Evolutionary conservation across 805 yeast genomes (phyloP), one percentile per base, ranked within the genome.

Genomic region (Torulaspora indica): DNA sequence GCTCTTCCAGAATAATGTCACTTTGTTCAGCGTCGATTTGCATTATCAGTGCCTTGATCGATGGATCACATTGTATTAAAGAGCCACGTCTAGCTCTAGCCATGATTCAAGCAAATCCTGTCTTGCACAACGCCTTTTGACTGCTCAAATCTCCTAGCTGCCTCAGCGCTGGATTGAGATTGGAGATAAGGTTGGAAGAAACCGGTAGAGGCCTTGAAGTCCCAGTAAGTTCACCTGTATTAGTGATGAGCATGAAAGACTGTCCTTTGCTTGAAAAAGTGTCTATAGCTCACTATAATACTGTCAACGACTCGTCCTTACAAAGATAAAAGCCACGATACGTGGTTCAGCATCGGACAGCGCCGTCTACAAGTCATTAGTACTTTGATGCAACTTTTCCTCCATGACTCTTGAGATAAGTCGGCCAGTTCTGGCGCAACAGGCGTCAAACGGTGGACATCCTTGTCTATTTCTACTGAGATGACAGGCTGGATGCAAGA

Each of bases 41-140:
- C 17, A 91, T 67, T 2, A 91, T 86, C 38, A 91, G 71, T 0
- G 98, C 96, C 51, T 81, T 76, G 51, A 91, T 89, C 1, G 97
- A 87, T 1, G 98, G 98, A 62, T 91, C 98, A 63, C 97, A 78
- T 51, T 76, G 74, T 13, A 78, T 64, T 36, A 78, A 55, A 3
- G 76, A 70, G 41, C 82, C 81, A 57, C 73, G 75, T 35, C 78
- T 70, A 31, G 82, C 82, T 49, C 79, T 67, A 1, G 81, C 77
- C 82, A 72, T 63, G 22, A 4, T 20, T 25, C 28, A 15, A 12
- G 36, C 4, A 8, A 17, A n/a, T 22, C 13, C 24, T n/a, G n/a
- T n/a, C n/a, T n/a, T n/a, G n/a, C n/a, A n/a, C n/a, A n/a, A 14
- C 28, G 14, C 20, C 8, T 9, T 4, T 30, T 14, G 20, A 30